Evolutionary conservation across 352 stramenopile species (phyloP), one percentile per base, ranked within the genome.

Genomic region (Globisporangium megalacanthum): DNA sequence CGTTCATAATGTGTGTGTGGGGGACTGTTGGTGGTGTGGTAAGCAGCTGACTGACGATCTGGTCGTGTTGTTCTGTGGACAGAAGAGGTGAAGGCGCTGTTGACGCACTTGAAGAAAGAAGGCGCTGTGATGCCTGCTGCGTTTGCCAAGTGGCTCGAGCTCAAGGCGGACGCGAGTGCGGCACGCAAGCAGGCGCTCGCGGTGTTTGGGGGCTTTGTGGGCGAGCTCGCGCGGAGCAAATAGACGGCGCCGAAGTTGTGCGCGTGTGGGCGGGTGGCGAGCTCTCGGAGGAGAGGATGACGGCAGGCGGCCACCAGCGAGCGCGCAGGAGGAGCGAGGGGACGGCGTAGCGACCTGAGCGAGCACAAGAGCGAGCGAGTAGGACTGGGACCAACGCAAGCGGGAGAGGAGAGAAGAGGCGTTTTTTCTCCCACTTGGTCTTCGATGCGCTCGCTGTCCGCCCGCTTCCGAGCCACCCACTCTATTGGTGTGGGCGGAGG

Each of bases 161-260:
- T 89, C 46, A 86, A 86, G 68, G 72, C 76, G 59, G 79, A 92
- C 70, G 80, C 80, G 76, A 90, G 76, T 72, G 72, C 77, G 52
- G 70, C 64, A 70, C 83, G 81, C 65, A 87, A 87, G 73, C 73
- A 77, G 31, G 79, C 83, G 55, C 55, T 88, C 47, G 73, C 72
- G 29, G 75, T 84, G 55, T 70, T 92, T 50, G 76, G 79, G 52
- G 68, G 78, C 69, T 89, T 90, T 65, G 67, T 90, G 75, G 77
- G 87, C 58, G 75, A 84, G 48, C 54, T 92, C 65, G 69, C 73
- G 61, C 77, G 75, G 58, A 74, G 64, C 66, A 91, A 91, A 77
- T 89, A 68, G 57, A 54, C n/a, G 35, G 15, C 52, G 46, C 22
- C 7, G 42, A 25, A 17, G 41, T 20, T 15, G 41, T 9, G 17